Base-by-base conservation (phyloP, 1,284 basidiomycete genomes). In the Tetrapyrgos nigripes region DNA sequence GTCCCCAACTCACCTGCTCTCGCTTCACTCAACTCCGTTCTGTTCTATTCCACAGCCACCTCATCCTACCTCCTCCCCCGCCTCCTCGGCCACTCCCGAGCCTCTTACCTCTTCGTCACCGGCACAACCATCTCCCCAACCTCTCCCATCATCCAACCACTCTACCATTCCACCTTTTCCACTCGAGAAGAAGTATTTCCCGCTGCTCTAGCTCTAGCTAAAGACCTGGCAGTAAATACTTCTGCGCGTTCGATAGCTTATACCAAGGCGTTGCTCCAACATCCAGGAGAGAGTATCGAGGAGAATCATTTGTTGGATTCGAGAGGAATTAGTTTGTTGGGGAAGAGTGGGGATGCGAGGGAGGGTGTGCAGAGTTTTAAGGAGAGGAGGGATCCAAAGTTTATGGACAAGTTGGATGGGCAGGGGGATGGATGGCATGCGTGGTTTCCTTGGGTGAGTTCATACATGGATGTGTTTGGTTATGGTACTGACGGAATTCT, bases 221-320 rank as follows among this genome's bases (percentile, higher is more conserved):
- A 79, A 37, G 83, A 85, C 51, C 75, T 86, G 6, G 80, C 81
- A 3, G 72, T 68, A 10, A 81, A 80, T 57, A 83, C 83, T 1
- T 84, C 83, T 8, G 80, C 81, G 62, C 70, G 79, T 9, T 76
- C 81, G 4, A 67, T 84, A 6, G 81, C 83, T 0, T 79, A 79
- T 60, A 75, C 81, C 9, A 86, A 85, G 67, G 80, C 76, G 2
- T 69, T 86, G 9, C 63, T 86, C 2, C 82, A 83, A 64, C 78
- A 80, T 55, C 77, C 80, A 1, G 81, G 79, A 4, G 73, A 79
- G 55, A 79, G 72, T 10, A 71, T 78, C 37, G 84, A 86, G 64
- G 83, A 83, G 66, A 82, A 83, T 55, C 83, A 86, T 58, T 60
- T 85, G 2, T 65, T 81, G 11, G 84, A 86, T 60, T 85, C 84